Evolutionary conservation across 176 grass and related monocot genomes (phyloP).

Genomic region (Oryza officinalis): DNA sequence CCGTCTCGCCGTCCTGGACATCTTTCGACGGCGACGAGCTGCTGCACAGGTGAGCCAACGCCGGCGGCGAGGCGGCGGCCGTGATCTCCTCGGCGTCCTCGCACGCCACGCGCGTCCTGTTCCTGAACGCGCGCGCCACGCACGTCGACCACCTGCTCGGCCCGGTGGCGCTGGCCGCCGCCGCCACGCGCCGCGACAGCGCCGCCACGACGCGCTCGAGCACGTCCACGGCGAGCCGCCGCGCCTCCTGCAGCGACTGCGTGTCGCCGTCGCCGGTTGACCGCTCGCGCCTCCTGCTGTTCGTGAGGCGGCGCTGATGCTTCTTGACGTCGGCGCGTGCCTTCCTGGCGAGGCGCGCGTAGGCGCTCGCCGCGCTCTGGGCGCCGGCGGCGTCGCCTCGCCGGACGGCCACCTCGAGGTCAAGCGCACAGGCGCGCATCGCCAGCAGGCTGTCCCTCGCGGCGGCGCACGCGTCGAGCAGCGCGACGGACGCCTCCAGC

Average conservation of each 20-base stretch:
- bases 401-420: slow-evolving; percentile 35
- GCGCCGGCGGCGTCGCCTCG: slow-evolving; percentile 25
- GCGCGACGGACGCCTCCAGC: slow-evolving; percentile 41
- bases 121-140: slow-evolving; percentile 42
- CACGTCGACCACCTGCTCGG: slow-evolving; percentile 40
- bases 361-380: slow-evolving; percentile 3
- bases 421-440: slow-evolving; percentile 39
- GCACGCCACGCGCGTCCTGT: slow-evolving; percentile 39
- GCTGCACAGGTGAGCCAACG: background rate
- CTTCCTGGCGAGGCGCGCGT: slow-evolving; percentile 20
- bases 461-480: slow-evolving; percentile 49
- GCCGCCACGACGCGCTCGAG: slow-evolving; percentile 35
- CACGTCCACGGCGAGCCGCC: slow-evolving; percentile 20
- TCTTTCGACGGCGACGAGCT: slow-evolving; percentile 22
- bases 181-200: slow-evolving; percentile 29
- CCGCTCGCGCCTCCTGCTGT: background rate
- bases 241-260: slow-evolving; percentile 35
- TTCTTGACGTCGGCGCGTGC: slow-evolving; percentile 34
- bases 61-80: background rate
- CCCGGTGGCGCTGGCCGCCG: background rate
- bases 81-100: background rate
- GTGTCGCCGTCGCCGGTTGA: background rate
- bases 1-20: background rate
- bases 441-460: slow-evolving; percentile 31
- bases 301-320: background rate